A percentile compares a stretch with the other conserved stretches of the same genome.
Evolutionary conservation across 768 basidiomycete species (phyloP).

Genomic region (Pleurotus sapidus): DNA sequence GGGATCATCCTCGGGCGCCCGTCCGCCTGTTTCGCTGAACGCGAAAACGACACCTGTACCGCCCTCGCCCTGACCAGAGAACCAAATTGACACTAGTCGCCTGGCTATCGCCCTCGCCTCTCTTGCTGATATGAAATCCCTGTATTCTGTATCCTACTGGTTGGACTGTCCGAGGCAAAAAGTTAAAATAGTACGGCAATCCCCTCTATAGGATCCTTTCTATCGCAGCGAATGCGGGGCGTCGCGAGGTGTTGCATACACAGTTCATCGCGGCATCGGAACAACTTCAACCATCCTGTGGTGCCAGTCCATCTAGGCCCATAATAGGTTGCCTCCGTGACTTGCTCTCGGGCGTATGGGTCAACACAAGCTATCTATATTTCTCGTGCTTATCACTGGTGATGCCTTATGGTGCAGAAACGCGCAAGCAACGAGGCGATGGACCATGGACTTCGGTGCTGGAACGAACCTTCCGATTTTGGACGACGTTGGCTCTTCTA

Average conservation of each 20-base stretch:
- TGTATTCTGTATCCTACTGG: neutral
- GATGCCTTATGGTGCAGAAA: slow-evolving; percentile 5
- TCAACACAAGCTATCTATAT: slow-evolving; percentile 4
- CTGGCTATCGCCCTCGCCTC: neutral
- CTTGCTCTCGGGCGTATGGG: neutral
- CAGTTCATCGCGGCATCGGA: neutral
- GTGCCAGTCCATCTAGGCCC: slow-evolving; percentile 3
- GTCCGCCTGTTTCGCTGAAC: neutral
- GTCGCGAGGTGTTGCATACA: neutral
- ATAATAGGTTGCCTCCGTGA: neutral
- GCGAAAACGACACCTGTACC: slow-evolving; percentile 1
- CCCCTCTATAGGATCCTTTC: neutral
- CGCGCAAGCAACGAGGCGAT: slow-evolving; percentile 6
- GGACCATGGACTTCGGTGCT: slow-evolving; percentile 8
- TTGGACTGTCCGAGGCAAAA: slow-evolving; percentile 8
- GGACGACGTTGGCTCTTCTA: neutral
- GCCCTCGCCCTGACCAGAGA: neutral
- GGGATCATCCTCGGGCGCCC: neutral
- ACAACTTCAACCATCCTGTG: slow-evolving; percentile 2
- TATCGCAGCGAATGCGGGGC: slow-evolving; percentile 2
- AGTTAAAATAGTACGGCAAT: slow-evolving; percentile 5
- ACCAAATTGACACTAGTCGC: slow-evolving; percentile 1
- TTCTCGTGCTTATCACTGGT: slow-evolving; percentile 4
- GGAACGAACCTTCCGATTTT: slow-evolving; percentile 5
- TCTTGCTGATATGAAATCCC: slow-evolving; percentile 5